Evolutionary conservation across 805 yeast genomes (phyloP).

Genomic region (Brettanomyces custersianus): DNA sequence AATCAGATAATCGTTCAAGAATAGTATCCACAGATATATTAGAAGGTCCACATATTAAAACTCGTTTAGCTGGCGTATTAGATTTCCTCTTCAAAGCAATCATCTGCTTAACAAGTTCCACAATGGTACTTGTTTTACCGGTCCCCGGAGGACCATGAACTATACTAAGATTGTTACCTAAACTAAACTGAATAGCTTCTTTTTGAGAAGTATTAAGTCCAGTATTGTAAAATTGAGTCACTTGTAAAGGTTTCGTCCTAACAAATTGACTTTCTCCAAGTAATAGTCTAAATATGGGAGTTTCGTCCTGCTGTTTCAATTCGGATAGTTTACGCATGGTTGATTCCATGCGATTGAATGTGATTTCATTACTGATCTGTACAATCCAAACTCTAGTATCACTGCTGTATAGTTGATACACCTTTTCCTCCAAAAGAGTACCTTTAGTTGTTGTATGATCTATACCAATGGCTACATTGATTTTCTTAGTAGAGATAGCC

Average conservation of each 20-base stretch:
- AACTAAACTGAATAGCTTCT: conserved; percentile 59
- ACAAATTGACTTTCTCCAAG: conserved; percentile 32
- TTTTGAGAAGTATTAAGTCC: conserved; percentile 62
- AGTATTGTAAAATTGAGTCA: conserved; percentile 30
- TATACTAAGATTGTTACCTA: conserved; percentile 45
- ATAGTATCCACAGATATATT: conserved; percentile 89
- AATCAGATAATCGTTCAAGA: conserved; percentile 55
- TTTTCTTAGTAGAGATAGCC: conserved; percentile 33
- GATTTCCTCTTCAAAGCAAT: conserved; percentile 25
- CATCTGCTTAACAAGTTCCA: conserved; percentile 73
- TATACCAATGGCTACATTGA: conserved; percentile 57
- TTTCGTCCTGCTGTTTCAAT: conserved; percentile 25
- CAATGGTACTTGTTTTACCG: conserved; percentile 76
- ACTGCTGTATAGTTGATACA: conserved; percentile 34
- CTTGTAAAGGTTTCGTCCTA: conserved; percentile 12
- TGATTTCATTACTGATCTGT: conserved; percentile 56
- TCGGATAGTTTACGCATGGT: conserved; percentile 61
- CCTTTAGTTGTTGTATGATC: conserved; percentile 19
- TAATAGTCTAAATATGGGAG: conserved; percentile 35
- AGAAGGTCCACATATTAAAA: conserved; percentile 90
- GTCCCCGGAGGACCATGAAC: conserved; percentile 83
- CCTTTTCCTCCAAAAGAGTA: conserved; percentile 37
- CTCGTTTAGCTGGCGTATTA: conserved; percentile 27
- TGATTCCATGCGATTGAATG: conserved; percentile 71
- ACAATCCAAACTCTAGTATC: conserved; percentile 57